These are phyloP conservation scores for Aspergillus texensis DNA, from an alignment of 2,329 filamentous ascomycete genomes.

Conservation along the genomic window DNA sequence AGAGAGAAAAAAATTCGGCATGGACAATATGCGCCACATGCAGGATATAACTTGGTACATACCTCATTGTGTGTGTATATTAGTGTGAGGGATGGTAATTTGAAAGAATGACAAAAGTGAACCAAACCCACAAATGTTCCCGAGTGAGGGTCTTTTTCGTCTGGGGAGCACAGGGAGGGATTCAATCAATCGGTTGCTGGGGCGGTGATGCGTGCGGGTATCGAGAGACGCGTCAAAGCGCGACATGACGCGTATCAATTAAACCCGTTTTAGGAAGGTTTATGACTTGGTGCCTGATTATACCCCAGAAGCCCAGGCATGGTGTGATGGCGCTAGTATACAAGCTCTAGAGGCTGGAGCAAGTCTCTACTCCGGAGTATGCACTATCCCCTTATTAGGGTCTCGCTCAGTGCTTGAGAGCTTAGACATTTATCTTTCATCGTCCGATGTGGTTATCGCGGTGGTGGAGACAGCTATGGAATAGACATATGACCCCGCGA, in stretches of 20 bases:
- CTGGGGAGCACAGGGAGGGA: constrained; percentile 13
- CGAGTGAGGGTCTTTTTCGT: constrained; percentile 18
- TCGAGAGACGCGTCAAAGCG: constrained; percentile 19
- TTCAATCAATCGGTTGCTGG: not conserved
- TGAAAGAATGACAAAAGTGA: constrained; percentile 10
- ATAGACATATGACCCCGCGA: not conserved
- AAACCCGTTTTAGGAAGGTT: constrained; percentile 31
- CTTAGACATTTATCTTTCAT: not conserved
- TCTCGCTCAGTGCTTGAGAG: not conserved
- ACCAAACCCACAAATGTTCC: constrained; percentile 12
- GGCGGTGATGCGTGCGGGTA: constrained; percentile 12
- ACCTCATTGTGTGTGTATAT: constrained; percentile 35
- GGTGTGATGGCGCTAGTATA: not conserved
- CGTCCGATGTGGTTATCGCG: not conserved
- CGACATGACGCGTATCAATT: constrained; percentile 36
- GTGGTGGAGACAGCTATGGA: not conserved
- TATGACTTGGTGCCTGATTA: constrained; percentile 1
- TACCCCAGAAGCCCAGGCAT: not conserved
- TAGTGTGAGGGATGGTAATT: constrained; percentile 8
- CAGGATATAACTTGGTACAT: constrained; percentile 15
- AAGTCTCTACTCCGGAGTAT: not conserved
- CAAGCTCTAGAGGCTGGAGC: not conserved
- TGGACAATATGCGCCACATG: not conserved
- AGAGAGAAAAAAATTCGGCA: not conserved
- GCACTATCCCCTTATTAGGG: not conserved